phyloP scores from a whole-genome alignment of 2,329 filamentous ascomycete genomes.

The Botrytis pseudocinerea region DNA sequence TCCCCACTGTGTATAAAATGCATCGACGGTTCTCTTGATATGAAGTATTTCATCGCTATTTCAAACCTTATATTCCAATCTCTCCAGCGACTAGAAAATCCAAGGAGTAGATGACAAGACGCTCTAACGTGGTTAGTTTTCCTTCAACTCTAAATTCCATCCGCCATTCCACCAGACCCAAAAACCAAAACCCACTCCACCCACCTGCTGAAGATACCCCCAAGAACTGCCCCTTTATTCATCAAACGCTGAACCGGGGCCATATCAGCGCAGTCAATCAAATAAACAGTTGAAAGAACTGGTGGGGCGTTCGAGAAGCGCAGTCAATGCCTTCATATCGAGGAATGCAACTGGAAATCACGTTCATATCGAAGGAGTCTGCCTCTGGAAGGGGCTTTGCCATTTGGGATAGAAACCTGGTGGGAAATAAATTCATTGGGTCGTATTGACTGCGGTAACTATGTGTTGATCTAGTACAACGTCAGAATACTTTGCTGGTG shows the following conservation, averaged over 20 bases:
- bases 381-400: too few relatives aligned
- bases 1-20: constrained; percentile 49
- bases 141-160: neutral
- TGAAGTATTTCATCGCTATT: constrained; percentile 39
- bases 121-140: constrained; percentile 43
- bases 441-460: neutral
- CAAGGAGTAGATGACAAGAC: constrained; percentile 50
- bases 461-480: neutral
- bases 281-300: neutral
- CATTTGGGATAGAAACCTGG: too few relatives aligned
- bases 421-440: neutral
- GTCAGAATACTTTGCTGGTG: neutral
- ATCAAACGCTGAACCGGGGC: too few relatives aligned
- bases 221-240: too few relatives aligned
- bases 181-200: too few relatives aligned
- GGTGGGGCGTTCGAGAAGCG: neutral
- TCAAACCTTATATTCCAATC: neutral
- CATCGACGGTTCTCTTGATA: constrained; percentile 46
- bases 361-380: too few relatives aligned
- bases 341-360: neutral
- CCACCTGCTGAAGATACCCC: too few relatives aligned
- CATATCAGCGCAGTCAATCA: too few relatives aligned
- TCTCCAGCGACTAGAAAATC: constrained; percentile 42
- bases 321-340: neutral
- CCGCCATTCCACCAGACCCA: too few relatives aligned